Percentiles rank a stretch among this genome's conserved stretches.
Conservation (phyloP, 31 red algal species). For the Porphyra umbilicalis region DNA sequence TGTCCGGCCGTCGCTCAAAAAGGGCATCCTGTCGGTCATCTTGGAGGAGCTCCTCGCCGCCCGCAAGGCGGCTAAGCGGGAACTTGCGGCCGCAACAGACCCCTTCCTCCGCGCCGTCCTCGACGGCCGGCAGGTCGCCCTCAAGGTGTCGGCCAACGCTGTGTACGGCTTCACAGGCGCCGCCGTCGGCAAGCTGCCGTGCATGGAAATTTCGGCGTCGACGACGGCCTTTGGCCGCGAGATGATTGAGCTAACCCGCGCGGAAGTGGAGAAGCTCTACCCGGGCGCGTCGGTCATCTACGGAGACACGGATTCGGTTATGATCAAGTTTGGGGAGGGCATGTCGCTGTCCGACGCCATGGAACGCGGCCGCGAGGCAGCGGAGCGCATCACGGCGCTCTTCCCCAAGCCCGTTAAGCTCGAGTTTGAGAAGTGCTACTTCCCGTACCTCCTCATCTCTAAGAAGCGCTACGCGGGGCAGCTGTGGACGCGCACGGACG, state of each 20-base stretch:
- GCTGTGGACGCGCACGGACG: conserved; percentile 80
- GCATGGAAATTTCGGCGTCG: conserved; percentile 95
- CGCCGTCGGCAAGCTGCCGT: conserved; percentile 94
- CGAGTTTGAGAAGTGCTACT: conserved; percentile 99
- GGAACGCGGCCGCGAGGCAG: conserved; percentile 81
- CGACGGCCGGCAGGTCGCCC: conserved; percentile 94
- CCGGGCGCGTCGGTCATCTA: conserved; percentile 85
- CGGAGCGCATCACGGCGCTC: conserved; percentile 53
- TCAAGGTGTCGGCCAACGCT: conserved; percentile 99
- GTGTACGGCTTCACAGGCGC: conserved; percentile 99
- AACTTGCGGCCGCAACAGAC: conserved; percentile 74
- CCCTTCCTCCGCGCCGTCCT: conserved; percentile 85
- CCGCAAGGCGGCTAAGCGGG: conserved; percentile 90
- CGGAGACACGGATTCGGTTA: conserved; percentile 99
- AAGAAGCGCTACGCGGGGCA: conserved; percentile 99
- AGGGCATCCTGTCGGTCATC: conserved; percentile 94
- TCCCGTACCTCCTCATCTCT: conserved; percentile 90
- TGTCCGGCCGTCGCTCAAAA: conserved; percentile 75
- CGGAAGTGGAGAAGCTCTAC: conserved; percentile 74
- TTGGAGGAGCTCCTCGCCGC: conserved; percentile 90
- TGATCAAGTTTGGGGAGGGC: conserved; percentile 92
- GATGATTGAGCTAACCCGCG: conserved; percentile 93
- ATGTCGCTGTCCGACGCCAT: conserved; percentile 67
- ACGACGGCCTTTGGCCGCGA: conserved; percentile 93
- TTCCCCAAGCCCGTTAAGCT: conserved; percentile 96